Base-by-base conservation (phyloP, 129 eudicot genomes). In the Scalesia atractyloides region DNA sequence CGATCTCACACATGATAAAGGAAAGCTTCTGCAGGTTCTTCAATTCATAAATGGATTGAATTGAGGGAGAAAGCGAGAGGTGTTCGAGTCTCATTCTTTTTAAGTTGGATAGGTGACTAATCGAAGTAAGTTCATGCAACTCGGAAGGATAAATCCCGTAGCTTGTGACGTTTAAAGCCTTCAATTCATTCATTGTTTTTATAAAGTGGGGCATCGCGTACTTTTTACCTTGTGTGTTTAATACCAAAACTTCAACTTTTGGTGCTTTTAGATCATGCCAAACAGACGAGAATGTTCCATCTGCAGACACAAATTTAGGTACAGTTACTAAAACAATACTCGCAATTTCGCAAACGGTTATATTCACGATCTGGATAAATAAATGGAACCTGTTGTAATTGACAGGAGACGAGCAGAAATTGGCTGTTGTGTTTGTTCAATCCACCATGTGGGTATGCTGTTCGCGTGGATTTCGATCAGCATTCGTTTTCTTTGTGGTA, bases 211-310 rank as follows among this genome's bases (percentile, higher is more conserved):
- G 92, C 13, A 87, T 12, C 8, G 66, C 9, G 69, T 79, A 84
- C 3, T 14, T 63, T 56, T 13, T 61, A 44, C 85, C 58, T 43
- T 41, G 34, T 2, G 65, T 53, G 76, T 87, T 87, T 47, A 87
- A 71, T 73, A 84, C 41, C 61, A 87, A 63, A 63, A 50, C 89
- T 68, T 84, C 73, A 24, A 80, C 77, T 7, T 46, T 39, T 58
- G 89, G 92, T 7, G 86, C 61, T 41, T 74, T 61, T 67, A 81
- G 59, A 76, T 84, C 77, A n/a, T 73, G 30, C 92, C 89, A 87
- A 53, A 6, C 39, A 26, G 76, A 79, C 24, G 73, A 54, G 78
- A 84, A 82, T 16, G 44, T 26, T 73, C 82, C 77, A 82, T 82
- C 92, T 84, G 82, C 77, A 75, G 13, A 17, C 4, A 51, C 9